These are phyloP conservation scores for Cylindrodendrum hubeiense DNA, from an alignment of 2,329 filamentous ascomycete genomes.

Conservation along the genomic window DNA sequence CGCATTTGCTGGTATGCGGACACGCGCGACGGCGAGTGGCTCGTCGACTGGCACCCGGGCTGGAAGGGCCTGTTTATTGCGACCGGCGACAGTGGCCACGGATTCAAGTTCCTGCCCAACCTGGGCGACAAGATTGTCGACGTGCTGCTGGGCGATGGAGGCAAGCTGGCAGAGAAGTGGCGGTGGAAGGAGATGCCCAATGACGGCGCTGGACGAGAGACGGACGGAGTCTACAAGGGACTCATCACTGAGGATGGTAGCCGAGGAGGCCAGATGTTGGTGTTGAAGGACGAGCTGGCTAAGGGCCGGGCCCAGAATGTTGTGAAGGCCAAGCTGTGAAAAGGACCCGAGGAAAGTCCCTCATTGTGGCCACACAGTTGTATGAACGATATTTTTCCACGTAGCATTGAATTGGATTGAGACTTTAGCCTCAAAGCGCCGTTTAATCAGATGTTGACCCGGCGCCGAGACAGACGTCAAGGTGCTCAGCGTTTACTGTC, in stretches of 20 bases:
- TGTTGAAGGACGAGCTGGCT: constrained; percentile 59
- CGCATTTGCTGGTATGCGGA: constrained; percentile 83
- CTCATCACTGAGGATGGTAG: constrained; percentile 67
- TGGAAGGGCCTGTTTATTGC: constrained; percentile 71
- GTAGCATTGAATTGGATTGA: constrained; percentile 16
- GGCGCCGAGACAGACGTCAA: neutral
- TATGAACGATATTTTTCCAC: constrained; percentile 5
- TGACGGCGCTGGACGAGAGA: constrained; percentile 49
- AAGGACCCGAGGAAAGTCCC: constrained; percentile 23
- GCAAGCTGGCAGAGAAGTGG: constrained; percentile 69
- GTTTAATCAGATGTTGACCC: constrained; percentile 14
- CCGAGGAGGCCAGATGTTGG: constrained; percentile 60
- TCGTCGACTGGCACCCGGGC: constrained; percentile 76
- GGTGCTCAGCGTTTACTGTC: neutral
- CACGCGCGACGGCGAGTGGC: constrained; percentile 78
- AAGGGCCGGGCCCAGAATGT: constrained; percentile 40
- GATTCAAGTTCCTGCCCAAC: constrained; percentile 77
- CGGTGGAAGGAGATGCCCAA: constrained; percentile 71
- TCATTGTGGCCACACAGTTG: neutral
- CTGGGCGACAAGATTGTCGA: constrained; percentile 73
- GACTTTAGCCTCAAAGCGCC: neutral
- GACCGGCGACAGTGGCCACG: constrained; percentile 74
- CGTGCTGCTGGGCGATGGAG: constrained; percentile 60
- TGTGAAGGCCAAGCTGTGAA: constrained; percentile 42
- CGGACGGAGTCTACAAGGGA: constrained; percentile 52